Base-by-base conservation (phyloP, 345 rosid genomes). In the Carallia brachiata region DNA sequence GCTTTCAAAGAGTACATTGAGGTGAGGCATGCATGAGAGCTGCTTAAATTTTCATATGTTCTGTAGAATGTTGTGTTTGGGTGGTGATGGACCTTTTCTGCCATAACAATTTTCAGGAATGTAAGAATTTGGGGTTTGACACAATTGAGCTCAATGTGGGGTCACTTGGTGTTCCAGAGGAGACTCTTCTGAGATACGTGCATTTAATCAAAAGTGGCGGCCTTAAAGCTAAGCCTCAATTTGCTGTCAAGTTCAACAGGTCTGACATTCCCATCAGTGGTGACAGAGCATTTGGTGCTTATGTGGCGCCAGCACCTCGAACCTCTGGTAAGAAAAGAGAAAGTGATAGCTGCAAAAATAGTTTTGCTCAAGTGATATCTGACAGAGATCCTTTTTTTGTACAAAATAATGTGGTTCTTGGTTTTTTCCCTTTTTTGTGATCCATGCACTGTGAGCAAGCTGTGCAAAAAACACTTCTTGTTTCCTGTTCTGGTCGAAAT, bases 81-180 rank as follows among this genome's bases (percentile, higher is more conserved):
- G 19, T 39, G 7, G 34, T 76, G 15, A 58, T 55, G 69, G 32
- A 17, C 47, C 56, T 50, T 50, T 73, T 19, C 27, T 17, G 4
- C 27, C 56, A 69, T 40, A 65, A 16, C 59, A 32, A 34, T 65
- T 7, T 34, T 60, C 34, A 89, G 99, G 99, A 90, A 71, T 92
- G 99, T 77, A 87, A 90, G 84, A 81, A 77, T 57, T 67, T 95
- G 84, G 99, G 98, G 56, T 92, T 92, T 12, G 99, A 95, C 39
- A 86, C 97, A 0, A 71, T 92, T 13, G 97, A 95, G 87, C 79
- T 95, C 18, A 90, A 92, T 78, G 91, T 76, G 31, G 92, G 81
- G 62, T 87, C 86, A 13, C 96, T 95, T 74, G 93, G 81, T 53
- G 59, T 95, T 71, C 96, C 97, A 2, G 97, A 95, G 75, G 97